phyloP scores from a whole-genome alignment of 352 stramenopile species.

The Globisporangium ultimum region DNA sequence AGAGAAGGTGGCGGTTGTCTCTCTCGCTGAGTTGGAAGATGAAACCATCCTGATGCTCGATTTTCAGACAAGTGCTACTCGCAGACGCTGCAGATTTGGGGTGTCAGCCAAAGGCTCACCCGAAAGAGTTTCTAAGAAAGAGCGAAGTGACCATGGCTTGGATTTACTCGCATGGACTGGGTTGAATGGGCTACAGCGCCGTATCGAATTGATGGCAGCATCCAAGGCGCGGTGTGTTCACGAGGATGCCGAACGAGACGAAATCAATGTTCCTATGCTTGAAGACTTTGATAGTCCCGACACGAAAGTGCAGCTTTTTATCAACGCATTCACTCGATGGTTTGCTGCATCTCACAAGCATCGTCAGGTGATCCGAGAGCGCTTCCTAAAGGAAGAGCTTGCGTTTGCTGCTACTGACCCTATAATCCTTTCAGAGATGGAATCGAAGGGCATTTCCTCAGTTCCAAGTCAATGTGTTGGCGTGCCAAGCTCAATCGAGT shows the following conservation, averaged over 20 bases:
- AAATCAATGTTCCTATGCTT: constrained; percentile 30
- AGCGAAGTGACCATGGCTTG: constrained; percentile 4
- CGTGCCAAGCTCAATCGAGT: constrained; percentile 19
- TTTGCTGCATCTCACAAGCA: constrained; percentile 39
- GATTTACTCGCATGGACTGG: constrained; percentile 38
- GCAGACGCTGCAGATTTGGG: not conserved
- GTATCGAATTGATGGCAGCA: constrained; percentile 50
- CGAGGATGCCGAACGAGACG: constrained; percentile 32
- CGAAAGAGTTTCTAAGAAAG: not conserved
- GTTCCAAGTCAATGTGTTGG: constrained; percentile 28
- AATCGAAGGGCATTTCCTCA: constrained; percentile 17
- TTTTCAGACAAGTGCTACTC: constrained; percentile 18
- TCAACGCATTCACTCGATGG: constrained; percentile 59
- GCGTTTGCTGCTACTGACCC: constrained; percentile 43
- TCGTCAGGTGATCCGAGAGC: constrained; percentile 44
- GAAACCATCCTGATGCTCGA: constrained; percentile 46
- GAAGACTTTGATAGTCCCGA: constrained; percentile 48
- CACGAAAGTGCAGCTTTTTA: constrained; percentile 33
- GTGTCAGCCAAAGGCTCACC: not conserved
- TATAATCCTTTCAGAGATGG: constrained; percentile 34
- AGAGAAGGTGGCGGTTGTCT: constrained; percentile 46
- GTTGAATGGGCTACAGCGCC: constrained; percentile 35
- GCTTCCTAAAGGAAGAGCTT: constrained; percentile 59
- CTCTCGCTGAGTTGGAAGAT: constrained; percentile 42
- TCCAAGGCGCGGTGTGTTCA: constrained; percentile 47